phyloP scores from a whole-genome alignment of 306 rosid genomes.

The Cyclanthera cordifolia region DNA sequence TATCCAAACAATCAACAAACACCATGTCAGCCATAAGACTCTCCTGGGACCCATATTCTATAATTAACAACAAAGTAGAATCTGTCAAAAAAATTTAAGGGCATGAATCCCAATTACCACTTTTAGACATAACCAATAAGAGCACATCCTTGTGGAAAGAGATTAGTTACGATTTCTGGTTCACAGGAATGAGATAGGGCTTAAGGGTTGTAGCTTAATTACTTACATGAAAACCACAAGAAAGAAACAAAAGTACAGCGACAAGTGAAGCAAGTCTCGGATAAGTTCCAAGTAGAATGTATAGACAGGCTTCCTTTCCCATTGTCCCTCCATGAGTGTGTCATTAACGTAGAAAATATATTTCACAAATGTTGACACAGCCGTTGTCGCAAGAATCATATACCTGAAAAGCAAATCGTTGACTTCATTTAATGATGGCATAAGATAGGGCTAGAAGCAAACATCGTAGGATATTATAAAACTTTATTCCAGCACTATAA shows the following conservation, averaged over 20 bases:
- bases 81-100: neutral
- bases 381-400: constrained; percentile 96
- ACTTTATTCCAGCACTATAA: neutral
- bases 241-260: constrained; percentile 93
- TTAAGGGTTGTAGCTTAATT: constrained; percentile 1
- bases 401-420: constrained; percentile 51
- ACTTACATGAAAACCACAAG: constrained; percentile 91
- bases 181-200: neutral
- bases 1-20: too few relatives aligned
- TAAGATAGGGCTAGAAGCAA: neutral
- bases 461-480: neutral
- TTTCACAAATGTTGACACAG: constrained; percentile 75
- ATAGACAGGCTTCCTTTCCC: constrained; percentile 95
- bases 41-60: neutral
- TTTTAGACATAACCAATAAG: neutral
- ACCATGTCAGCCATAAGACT: neutral
- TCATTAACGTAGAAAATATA: constrained; percentile 84
- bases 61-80: neutral
- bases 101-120: neutral
- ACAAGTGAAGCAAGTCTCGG: constrained; percentile 91
- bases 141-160: neutral
- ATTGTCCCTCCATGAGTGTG: constrained; percentile 96
- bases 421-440: neutral
- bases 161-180: neutral
- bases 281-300: constrained; percentile 92